These are phyloP conservation scores for Xylaria palmicola DNA, from an alignment of 495 filamentous ascomycete genomes.

Conservation along the genomic window DNA sequence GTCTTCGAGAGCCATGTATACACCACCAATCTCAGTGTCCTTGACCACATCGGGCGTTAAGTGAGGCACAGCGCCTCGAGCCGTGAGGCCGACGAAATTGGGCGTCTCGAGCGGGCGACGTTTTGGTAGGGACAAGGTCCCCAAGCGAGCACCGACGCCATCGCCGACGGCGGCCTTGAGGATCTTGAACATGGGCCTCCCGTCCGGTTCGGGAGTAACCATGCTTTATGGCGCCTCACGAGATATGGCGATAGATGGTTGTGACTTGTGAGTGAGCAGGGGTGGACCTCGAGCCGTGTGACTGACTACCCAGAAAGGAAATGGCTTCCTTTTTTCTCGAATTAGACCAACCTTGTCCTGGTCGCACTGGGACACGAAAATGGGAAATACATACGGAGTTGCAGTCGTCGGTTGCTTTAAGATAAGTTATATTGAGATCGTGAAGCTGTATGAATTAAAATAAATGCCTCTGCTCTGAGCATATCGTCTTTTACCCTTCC, in stretches of 20 bases:
- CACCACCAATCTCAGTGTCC: conserved; percentile 61
- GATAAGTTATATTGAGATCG: not conserved
- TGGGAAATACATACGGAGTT: too few species aligned
- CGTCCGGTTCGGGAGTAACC: conserved; percentile 13
- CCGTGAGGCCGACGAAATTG: conserved; percentile 73
- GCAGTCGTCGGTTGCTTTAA: not conserved
- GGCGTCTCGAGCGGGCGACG: conserved; percentile 70
- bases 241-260: not conserved
- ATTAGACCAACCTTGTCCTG: not conserved
- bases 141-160: conserved; percentile 52
- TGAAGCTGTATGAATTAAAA: not conserved
- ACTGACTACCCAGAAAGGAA: not conserved
- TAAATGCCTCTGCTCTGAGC: not conserved
- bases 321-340: not conserved
- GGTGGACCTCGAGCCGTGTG: not conserved
- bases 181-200: conserved; percentile 38
- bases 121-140: conserved; percentile 59
- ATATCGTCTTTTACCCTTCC: not conserved
- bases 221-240: conserved; percentile 1
- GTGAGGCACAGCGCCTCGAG: conserved; percentile 82
- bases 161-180: conserved; percentile 34
- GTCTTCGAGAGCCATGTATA: conserved; percentile 88
- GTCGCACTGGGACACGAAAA: too few species aligned
- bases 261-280: not conserved
- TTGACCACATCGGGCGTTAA: conserved; percentile 76